Evolutionary conservation across 257 asterid genomes (phyloP), one percentile per base, ranked within the genome.

Genomic region (Nicotiana sylvestris): DNA sequence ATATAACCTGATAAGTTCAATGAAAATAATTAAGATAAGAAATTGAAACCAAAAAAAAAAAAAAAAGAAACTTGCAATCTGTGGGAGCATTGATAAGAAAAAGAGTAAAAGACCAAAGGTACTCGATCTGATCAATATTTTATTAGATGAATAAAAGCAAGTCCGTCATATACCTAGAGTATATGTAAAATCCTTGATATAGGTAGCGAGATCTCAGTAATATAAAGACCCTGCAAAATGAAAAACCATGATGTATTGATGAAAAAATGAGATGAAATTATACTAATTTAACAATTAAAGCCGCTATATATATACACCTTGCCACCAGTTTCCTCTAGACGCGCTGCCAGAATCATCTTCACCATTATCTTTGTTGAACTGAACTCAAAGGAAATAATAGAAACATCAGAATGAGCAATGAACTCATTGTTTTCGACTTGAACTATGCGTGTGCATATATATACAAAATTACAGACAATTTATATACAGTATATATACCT

Each of bases 271-370:
- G 65, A 74, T 46, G 25, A 30, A 39, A 70, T 43, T 53, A 68
- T 39, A 43, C n/a, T 6, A 15, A 7, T 1, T 39, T 21, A 43
- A 21, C 3, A n/a, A 58, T 8, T 6, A 5, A 17, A 15, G 30
- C 58, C 10, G 68, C 74, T 76, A 77, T 81, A 27, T 83, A 92
- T 35, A 35, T 35, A 35, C 30, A 29, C 98, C 98, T 91, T 91
- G 93, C 98, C 98, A 94, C 98, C 98, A 94, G 76, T 94, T 92
- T 61, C 98, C 98, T 77, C 97, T 88, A 2, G 97, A 93, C 82
- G 97, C 97, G 77, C 89, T 83, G 83, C 85, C 91, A 1, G 92
- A 85, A 77, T 93, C 98, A 82, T 93, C 97, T 81, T 93, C 95
- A 46, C 87, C 91, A 0, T 85, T 90, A 13, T 94, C 97, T 84